Percentiles rank a stretch among this genome's conserved stretches.
These are phyloP conservation scores for Didymosphaeria variabile DNA, from an alignment of 2,329 filamentous ascomycete genomes.

Conservation along the genomic window DNA sequence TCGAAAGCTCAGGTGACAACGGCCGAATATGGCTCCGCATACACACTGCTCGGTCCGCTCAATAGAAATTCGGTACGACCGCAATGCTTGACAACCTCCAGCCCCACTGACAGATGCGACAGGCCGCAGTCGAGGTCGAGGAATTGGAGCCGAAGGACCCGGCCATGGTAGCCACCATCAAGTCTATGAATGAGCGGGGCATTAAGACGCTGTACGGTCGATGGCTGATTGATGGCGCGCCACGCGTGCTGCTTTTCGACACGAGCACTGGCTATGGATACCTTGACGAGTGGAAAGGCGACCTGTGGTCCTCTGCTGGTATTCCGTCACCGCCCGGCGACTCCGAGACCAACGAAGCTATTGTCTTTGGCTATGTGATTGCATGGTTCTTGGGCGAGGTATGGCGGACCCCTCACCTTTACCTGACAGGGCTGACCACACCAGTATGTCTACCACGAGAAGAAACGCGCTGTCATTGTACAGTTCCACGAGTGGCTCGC, in stretches of 20 bases:
- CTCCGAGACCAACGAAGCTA: conserved; percentile 95
- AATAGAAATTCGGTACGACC: conserved; percentile 83
- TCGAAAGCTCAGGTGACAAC: conserved; percentile 98
- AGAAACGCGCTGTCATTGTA: conserved; percentile 88
- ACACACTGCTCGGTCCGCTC: conserved; percentile 92
- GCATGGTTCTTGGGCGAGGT: conserved; percentile 99
- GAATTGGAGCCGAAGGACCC: conserved; percentile 84
- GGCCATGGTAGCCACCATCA: conserved; percentile 81
- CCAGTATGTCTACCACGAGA: conserved; percentile 89
- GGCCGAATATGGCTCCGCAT: conserved; percentile 96
- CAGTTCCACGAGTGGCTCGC: conserved; percentile 99
- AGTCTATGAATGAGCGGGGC: conserved; percentile 91
- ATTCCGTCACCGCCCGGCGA: conserved; percentile 94
- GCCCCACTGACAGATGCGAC: conserved; percentile 32
- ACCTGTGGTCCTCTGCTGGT: conserved; percentile 90
- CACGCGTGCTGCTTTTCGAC: conserved; percentile 91
- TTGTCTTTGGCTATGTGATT: conserved; percentile 96
- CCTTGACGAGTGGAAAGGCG: conserved; percentile 95
- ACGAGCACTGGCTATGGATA: conserved; percentile 92
- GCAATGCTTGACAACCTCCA: conserved; percentile 10
- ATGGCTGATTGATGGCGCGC: conserved; percentile 97
- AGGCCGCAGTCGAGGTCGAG: conserved; percentile 98
- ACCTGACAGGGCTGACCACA: neutral
- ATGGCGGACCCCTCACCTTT: conserved; percentile 30
- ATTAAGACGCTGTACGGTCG: conserved; percentile 91